Percentiles rank a stretch among this genome's conserved stretches.
phyloP scores from a whole-genome alignment of 1,284 basidiomycete genomes.

The Cryptococcus hybrid region DNA sequence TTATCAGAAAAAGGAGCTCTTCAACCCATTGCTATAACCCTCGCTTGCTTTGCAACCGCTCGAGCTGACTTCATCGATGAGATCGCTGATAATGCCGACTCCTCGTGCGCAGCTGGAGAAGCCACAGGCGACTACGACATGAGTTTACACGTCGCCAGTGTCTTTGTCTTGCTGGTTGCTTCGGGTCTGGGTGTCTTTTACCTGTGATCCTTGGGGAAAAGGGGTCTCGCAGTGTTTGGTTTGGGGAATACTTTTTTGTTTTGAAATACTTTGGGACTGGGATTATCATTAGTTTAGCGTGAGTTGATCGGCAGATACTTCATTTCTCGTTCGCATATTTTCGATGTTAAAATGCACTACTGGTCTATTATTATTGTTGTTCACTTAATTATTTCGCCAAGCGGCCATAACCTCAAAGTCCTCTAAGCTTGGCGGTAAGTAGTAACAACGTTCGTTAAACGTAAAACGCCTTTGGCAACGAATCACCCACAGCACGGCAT shows the following conservation, averaged over 20 bases:
- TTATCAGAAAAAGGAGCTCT: no score
- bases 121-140: slow-evolving; percentile 3
- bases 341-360: no score
- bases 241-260: slow-evolving; percentile 4
- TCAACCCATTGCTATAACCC: no score
- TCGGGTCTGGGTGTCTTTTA: slow-evolving; percentile 10
- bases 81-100: not conserved
- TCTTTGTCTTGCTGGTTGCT: slow-evolving; percentile 10
- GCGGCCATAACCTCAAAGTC: no score
- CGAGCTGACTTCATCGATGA: not conserved
- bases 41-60: not conserved
- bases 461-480: no score
- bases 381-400: no score
- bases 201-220: slow-evolving; percentile 4
- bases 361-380: no score
- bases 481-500: no score
- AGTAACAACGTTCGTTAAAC: no score
- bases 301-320: not conserved
- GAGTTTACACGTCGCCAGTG: slow-evolving; percentile 6
- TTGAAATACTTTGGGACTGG: slow-evolving; percentile 12
- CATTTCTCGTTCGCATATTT: no score
- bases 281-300: slow-evolving; percentile 10
- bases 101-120: not conserved
- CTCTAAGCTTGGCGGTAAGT: no score
- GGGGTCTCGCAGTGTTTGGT: not conserved